A percentile compares a stretch with the other conserved stretches of the same genome.
Evolutionary conservation across 306 rosid species (phyloP).

Genomic region (apple (Malus domestica)): DNA sequence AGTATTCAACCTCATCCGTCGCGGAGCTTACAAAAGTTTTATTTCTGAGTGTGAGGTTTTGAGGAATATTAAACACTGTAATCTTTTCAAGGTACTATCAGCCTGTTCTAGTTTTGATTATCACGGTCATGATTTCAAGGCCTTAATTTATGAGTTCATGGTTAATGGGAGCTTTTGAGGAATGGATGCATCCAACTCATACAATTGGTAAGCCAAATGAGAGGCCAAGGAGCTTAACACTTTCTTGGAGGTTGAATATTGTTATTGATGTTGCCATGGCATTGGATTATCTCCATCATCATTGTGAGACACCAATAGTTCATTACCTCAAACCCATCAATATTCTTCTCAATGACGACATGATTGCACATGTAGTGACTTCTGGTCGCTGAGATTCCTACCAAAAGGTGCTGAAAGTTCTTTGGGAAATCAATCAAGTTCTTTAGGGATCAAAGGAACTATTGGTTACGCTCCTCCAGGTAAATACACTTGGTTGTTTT

Average conservation of each 20-base stretch:
- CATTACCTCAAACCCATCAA: slow-evolving; percentile 32
- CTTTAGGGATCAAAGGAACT: slow-evolving; percentile 13
- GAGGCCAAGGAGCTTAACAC: slow-evolving; percentile 6
- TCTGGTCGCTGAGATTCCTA: slow-evolving; percentile 23
- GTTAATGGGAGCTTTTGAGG: slow-evolving; percentile 22
- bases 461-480: slow-evolving; percentile 40
- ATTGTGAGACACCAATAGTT: slow-evolving; percentile 16
- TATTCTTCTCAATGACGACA: slow-evolving; percentile 16
- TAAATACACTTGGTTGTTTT: background rate
- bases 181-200: slow-evolving; percentile 22
- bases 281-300: slow-evolving; percentile 28
- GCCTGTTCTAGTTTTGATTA: too few relatives aligned
- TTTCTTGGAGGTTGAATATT: slow-evolving; percentile 19
- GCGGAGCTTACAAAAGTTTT: too few relatives aligned
- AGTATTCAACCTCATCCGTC: too few relatives aligned
- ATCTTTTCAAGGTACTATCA: too few relatives aligned
- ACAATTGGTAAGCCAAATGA: background rate
- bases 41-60: too few relatives aligned
- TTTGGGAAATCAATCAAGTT: background rate
- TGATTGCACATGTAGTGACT: slow-evolving; percentile 34
- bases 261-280: slow-evolving; percentile 30
- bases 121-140: too few relatives aligned
- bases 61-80: too few relatives aligned
- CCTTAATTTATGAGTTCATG: slow-evolving; percentile 2
- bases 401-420: background rate